Evolutionary conservation across 2,329 filamentous ascomycete species (phyloP), one percentile per base, ranked within the genome.

Genomic region (Apiospora pterosperma): DNA sequence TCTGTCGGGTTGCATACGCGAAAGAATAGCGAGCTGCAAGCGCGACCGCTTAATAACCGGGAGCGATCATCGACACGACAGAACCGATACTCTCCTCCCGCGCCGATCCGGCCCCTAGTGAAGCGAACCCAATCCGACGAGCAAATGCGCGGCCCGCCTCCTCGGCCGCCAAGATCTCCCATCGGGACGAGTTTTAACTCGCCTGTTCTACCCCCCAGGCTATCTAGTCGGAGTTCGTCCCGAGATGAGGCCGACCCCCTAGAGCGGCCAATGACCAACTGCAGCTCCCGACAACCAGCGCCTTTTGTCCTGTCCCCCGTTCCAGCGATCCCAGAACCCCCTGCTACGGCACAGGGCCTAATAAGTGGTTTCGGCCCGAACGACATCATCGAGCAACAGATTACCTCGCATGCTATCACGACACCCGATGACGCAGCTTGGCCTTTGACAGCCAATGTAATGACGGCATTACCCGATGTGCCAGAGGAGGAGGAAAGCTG

Each of bases 401-500:
- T 39, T 25, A 19, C n/a, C 12, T 62, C 78, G 25, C 80, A 81
- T 68, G 79, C 81, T 28, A 72, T 82, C 41, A 79, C 80, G 25
- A 80, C 79, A 25, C 70, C 78, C 73, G 76, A 79, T 59, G 78
- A 81, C 39, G 76, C 75, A 19, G 78, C 80, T 10, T 82, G 81
- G 81, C 81, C 81, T 1, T 71, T 87, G 61, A 75, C 78, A 2
- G 73, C 76, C 28, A 73, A 76, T 8, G 70, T 73, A n/a, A 74
- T 74, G 62, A 76, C 72, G 14, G 76, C 81, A 23, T 76, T 90
- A 21, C 80, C 86, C 6, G 84, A 88, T 69, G 87, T 90, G 4
- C 85, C 87, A 1, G 87, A 90, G 71, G 87, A 90, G 70, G 87
- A 90, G 38, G 87, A 89, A 67, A 79, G 81, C 64, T 52, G 14